phyloP scores from a whole-genome alignment of 345 rosid genomes.

The Erucastrum elatum region DNA sequence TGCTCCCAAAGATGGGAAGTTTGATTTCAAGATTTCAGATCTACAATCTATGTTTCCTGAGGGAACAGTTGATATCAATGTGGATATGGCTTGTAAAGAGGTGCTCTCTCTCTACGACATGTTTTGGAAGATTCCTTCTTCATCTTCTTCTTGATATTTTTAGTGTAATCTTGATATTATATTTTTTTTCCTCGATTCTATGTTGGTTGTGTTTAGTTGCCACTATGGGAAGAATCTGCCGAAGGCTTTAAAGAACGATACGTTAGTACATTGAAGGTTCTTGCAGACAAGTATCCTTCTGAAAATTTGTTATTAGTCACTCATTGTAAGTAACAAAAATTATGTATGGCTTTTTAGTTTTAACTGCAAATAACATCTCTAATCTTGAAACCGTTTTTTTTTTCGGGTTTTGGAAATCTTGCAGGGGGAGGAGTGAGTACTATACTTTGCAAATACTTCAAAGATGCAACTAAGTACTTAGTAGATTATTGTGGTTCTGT shows the following conservation, averaged over 20 bases:
- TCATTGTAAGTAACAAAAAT: neutral
- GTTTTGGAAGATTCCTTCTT: too few relatives aligned
- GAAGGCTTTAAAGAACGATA: slow-evolving; percentile 53
- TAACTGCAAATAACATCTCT: neutral
- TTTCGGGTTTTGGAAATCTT: neutral
- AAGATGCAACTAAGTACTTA: slow-evolving; percentile 47
- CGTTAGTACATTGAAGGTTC: slow-evolving; percentile 50
- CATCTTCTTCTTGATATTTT: neutral
- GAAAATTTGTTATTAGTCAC: slow-evolving; percentile 83
- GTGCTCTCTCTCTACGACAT: slow-evolving; percentile 24
- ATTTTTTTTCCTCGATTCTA: neutral
- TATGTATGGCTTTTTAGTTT: neutral
- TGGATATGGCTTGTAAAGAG: slow-evolving; percentile 50
- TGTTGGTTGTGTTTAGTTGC: slow-evolving; percentile 48
- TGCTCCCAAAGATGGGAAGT: slow-evolving; percentile 65
- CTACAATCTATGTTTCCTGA: slow-evolving; percentile 61
- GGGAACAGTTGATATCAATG: slow-evolving; percentile 58
- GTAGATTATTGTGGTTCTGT: slow-evolving; percentile 74
- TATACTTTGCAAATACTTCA: slow-evolving; percentile 53
- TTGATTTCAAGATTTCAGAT: slow-evolving; percentile 51
- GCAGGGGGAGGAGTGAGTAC: slow-evolving; percentile 84
- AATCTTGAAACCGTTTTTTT: neutral
- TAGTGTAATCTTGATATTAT: neutral
- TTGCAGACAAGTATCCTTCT: slow-evolving; percentile 70
- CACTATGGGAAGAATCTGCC: slow-evolving; percentile 66